phyloP scores from a whole-genome alignment of 2,329 filamentous ascomycete genomes.

The Diplodia corticola region DNA sequence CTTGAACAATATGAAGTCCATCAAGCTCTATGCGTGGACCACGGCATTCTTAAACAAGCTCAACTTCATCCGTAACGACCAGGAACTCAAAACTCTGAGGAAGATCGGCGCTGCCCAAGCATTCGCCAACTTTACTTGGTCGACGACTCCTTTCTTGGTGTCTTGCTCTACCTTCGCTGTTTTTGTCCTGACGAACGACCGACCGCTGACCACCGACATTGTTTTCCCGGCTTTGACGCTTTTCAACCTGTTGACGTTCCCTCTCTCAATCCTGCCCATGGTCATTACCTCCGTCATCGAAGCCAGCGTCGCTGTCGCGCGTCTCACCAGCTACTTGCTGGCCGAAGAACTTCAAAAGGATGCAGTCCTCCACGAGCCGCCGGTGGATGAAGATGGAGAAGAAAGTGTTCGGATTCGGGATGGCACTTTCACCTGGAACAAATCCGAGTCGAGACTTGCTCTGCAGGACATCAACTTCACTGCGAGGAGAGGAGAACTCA shows the following conservation, averaged over 20 bases:
- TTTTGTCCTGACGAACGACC: slow-evolving; percentile 81
- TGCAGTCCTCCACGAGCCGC: slow-evolving; percentile 69
- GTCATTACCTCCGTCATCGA: slow-evolving; percentile 97
- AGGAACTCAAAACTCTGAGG: slow-evolving; percentile 89
- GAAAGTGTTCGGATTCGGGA: slow-evolving; percentile 82
- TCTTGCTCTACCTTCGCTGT: slow-evolving; percentile 96
- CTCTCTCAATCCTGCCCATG: slow-evolving; percentile 91
- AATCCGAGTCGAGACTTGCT: slow-evolving; percentile 66
- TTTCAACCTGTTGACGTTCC: slow-evolving; percentile 96
- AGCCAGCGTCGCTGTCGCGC: slow-evolving; percentile 85
- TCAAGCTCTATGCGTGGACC: slow-evolving; percentile 98
- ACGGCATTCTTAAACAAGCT: slow-evolving; percentile 97
- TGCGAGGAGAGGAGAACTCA: slow-evolving; percentile 88
- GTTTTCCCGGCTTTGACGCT: slow-evolving; percentile 91
- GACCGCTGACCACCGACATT: slow-evolving; percentile 86
- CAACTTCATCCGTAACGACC: slow-evolving; percentile 92
- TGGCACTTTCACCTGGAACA: slow-evolving; percentile 93
- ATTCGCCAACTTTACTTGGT: slow-evolving; percentile 97
- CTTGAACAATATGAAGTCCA: slow-evolving; percentile 98
- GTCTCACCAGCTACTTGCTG: slow-evolving; percentile 79
- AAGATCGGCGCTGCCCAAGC: slow-evolving; percentile 95
- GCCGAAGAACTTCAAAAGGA: slow-evolving; percentile 89
- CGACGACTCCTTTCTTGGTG: slow-evolving; percentile 93
- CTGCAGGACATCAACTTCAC: slow-evolving; percentile 84
- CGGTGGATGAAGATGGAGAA: slow-evolving; percentile 75